phyloP scores from a whole-genome alignment of 176 grass and related monocot species.

The Dactylis glomerata region DNA sequence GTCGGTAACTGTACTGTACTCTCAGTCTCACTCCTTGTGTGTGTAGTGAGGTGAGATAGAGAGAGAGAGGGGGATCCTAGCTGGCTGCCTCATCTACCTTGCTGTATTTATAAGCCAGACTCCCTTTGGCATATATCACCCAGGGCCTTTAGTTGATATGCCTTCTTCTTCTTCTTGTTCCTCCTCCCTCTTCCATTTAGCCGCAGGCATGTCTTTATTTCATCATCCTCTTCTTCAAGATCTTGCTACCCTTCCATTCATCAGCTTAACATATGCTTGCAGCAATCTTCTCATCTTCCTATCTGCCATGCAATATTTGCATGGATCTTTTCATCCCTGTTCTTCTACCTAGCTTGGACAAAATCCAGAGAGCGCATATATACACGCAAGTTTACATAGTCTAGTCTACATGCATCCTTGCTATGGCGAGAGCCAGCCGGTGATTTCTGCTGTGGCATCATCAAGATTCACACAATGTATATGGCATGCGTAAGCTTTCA shows the following conservation, averaged over 20 bases:
- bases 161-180: background rate
- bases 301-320: background rate
- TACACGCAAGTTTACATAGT: no score
- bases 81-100: background rate
- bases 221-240: background rate
- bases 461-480: conserved; percentile 80
- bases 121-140: background rate
- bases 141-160: background rate
- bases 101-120: conserved; percentile 12
- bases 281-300: background rate
- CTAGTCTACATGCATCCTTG: background rate
- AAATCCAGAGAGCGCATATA: background rate
- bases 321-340: background rate
- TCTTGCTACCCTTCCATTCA: background rate
- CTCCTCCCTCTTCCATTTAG: background rate
- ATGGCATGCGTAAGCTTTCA: background rate
- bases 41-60: background rate
- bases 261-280: background rate
- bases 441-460: conserved; percentile 85
- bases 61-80: background rate
- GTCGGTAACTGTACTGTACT: conserved; percentile 10
- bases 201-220: background rate
- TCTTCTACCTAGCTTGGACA: background rate
- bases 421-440: conserved; percentile 12
- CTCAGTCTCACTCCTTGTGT: background rate